A percentile compares a stretch with the other conserved stretches of the same genome.
phyloP scores from a whole-genome alignment of 225 moss, liverwort and hornwort species.

The Rhytidiadelphus loreus region DNA sequence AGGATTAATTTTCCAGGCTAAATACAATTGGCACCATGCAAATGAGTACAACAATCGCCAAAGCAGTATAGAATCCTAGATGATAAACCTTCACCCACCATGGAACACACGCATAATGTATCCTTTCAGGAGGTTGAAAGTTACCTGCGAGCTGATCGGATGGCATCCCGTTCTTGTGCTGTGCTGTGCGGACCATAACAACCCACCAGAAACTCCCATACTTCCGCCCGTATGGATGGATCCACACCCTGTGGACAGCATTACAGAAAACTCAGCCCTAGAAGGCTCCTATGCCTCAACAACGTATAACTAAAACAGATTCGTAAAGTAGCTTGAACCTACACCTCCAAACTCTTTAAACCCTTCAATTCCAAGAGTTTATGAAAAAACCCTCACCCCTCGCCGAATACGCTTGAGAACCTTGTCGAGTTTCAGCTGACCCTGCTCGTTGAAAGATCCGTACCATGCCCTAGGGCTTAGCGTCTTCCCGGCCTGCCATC shows the following conservation, averaged over 20 bases:
- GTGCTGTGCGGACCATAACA: constrained; percentile 70
- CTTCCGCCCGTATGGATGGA: constrained; percentile 88
- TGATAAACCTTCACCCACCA: not conserved
- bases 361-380: not conserved
- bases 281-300: not conserved
- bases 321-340: not conserved
- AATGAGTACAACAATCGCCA: not conserved
- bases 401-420: constrained; percentile 72
- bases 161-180: constrained; percentile 65
- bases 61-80: not conserved
- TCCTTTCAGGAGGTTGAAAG: not conserved
- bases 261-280: not conserved
- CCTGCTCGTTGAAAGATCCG: constrained; percentile 60
- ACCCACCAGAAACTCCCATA: constrained; percentile 95
- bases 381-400: constrained; percentile 58
- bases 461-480: constrained; percentile 82
- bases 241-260: constrained; percentile 63
- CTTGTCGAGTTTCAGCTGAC: constrained; percentile 73
- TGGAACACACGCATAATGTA: not conserved
- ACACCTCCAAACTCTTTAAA: not conserved
- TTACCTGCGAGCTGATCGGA: constrained; percentile 90
- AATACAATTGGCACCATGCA: not conserved
- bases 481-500: constrained; percentile 77
- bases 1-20: not conserved
- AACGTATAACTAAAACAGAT: not conserved